phyloP scores from a whole-genome alignment of 345 rosid genomes.

The Leavenworthia alabamica region DNA sequence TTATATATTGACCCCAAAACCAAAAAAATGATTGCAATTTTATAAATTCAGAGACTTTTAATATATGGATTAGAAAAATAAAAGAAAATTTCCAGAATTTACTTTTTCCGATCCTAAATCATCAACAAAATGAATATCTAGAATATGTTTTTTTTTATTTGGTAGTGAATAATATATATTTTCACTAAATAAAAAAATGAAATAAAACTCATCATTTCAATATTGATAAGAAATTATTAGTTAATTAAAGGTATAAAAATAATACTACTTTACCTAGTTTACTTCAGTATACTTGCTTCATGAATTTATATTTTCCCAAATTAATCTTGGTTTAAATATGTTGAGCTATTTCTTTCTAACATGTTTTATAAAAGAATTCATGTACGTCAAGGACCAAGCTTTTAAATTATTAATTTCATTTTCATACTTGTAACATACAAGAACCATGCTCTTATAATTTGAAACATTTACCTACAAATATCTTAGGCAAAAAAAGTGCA shows the following conservation, averaged over 20 bases:
- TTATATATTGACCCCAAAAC: background rate
- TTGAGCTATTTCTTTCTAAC: background rate
- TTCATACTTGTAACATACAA: conserved; percentile 4
- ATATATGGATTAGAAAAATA: background rate
- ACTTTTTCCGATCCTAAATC: background rate
- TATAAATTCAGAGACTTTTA: background rate
- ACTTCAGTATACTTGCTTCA: background rate
- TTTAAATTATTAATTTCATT: background rate
- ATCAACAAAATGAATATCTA: background rate
- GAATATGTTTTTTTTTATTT: no score
- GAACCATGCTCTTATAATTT: background rate
- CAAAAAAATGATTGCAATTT: background rate
- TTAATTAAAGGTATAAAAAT: background rate
- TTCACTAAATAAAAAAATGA: background rate
- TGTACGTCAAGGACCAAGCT: background rate
- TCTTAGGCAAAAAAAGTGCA: background rate
- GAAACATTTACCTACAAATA: conserved; percentile 21
- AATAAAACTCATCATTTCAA: background rate
- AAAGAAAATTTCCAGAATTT: background rate
- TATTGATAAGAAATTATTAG: background rate
- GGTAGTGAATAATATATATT: no score
- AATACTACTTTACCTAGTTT: background rate
- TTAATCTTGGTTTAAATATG: background rate
- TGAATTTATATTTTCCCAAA: background rate
- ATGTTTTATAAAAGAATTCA: background rate